These are phyloP conservation scores for Fagus sylvatica DNA, from an alignment of 306 rosid species.

Conservation along the genomic window DNA sequence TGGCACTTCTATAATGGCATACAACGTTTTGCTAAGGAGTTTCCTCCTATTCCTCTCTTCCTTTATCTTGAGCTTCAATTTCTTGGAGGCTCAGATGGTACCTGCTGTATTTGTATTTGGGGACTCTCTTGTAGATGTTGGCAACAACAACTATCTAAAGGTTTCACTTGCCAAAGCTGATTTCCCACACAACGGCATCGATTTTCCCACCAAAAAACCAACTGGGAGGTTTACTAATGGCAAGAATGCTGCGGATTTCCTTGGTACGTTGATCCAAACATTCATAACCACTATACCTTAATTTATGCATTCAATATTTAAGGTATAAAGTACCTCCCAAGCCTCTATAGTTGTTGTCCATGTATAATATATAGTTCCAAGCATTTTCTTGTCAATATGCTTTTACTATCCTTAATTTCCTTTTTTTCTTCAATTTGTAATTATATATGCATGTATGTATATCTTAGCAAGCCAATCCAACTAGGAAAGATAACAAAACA, in stretches of 20 bases:
- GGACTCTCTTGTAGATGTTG: conserved; percentile 80
- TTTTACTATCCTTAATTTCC: too few relatives aligned
- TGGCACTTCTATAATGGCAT: background rate
- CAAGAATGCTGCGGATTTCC: conserved; percentile 48
- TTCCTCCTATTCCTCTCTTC: conserved; percentile 19
- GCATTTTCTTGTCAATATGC: too few relatives aligned
- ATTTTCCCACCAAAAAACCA: conserved; percentile 35
- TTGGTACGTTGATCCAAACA: conserved; percentile 26
- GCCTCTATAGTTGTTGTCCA: too few relatives aligned
- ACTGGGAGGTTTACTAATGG: conserved; percentile 53
- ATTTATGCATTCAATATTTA: too few relatives aligned
- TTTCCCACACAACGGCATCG: conserved; percentile 45
- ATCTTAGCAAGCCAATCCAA: too few relatives aligned
- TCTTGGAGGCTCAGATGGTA: conserved; percentile 43
- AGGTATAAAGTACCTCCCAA: too few relatives aligned
- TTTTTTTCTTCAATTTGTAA: too few relatives aligned
- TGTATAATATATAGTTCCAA: too few relatives aligned
- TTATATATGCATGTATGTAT: too few relatives aligned
- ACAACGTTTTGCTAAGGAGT: background rate
- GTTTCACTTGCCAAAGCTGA: conserved; percentile 51
- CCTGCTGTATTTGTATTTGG: conserved; percentile 76
- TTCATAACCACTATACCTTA: background rate
- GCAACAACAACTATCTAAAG: conserved; percentile 66
- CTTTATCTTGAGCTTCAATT: conserved; percentile 15
- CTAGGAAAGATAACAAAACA: too few relatives aligned